Conservation (phyloP, 2,329 filamentous ascomycete species). For the Xylariaceae sp. region DNA sequence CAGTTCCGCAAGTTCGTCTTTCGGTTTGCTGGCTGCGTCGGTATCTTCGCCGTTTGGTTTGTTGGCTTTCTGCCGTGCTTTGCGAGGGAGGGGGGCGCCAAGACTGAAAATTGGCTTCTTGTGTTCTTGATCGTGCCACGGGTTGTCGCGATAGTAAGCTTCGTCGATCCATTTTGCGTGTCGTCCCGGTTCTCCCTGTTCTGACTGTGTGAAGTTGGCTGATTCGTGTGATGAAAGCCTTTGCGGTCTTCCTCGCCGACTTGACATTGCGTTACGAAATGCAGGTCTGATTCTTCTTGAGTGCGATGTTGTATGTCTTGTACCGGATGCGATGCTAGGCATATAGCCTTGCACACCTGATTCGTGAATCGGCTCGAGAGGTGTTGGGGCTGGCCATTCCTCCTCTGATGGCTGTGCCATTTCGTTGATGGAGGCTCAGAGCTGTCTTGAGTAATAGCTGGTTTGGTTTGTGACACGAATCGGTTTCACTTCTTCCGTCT, state of each 20-base stretch:
- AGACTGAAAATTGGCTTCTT: conserved; percentile 23
- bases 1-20: conserved; percentile 2
- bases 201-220: background rate
- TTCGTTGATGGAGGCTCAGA: too few species aligned
- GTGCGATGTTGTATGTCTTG: too few species aligned
- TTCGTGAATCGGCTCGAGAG: too few species aligned
- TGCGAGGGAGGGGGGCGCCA: conserved; percentile 22
- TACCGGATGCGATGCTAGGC: too few species aligned
- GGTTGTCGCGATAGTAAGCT: conserved; percentile 22
- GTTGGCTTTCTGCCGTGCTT: conserved; percentile 9
- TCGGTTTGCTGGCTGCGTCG: background rate
- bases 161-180: conserved; percentile 15
- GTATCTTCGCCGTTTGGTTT: background rate
- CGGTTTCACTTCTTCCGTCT: too few species aligned
- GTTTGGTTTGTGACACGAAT: too few species aligned
- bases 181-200: background rate
- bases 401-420: too few species aligned
- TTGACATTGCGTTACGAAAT: background rate
- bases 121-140: conserved; percentile 20
- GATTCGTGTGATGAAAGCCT: background rate
- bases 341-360: too few species aligned
- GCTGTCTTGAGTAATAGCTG: too few species aligned
- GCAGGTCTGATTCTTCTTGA: too few species aligned
- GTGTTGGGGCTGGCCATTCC: too few species aligned
- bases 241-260: background rate